These are phyloP conservation scores for Nemania sp. DNA, from an alignment of 2,329 filamentous ascomycete genomes.

Conservation along the genomic window DNA sequence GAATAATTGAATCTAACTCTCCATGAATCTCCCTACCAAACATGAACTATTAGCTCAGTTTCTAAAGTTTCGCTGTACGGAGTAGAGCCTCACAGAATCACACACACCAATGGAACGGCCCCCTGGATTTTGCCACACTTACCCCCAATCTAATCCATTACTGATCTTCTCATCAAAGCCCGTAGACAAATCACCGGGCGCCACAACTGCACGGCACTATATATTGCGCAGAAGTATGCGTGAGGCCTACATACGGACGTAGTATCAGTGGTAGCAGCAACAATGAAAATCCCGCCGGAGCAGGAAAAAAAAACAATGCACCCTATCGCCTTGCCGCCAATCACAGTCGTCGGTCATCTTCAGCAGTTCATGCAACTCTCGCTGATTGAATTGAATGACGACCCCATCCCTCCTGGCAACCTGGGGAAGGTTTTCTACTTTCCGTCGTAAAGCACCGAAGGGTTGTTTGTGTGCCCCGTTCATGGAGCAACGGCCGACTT, in stretches of 20 bases:
- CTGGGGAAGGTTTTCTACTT: no score
- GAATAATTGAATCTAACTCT: no score
- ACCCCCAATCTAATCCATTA: neutral
- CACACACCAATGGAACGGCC: no score
- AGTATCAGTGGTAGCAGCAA: neutral
- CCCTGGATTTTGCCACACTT: no score
- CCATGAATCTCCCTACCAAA: no score
- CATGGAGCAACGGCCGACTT: no score
- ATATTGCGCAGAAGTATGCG: neutral
- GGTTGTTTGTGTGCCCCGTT: no score
- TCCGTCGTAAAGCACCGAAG: no score
- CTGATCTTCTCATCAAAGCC: neutral
- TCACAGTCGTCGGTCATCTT: neutral
- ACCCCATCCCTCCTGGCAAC: no score
- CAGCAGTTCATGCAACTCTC: constrained; percentile 18
- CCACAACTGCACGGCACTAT: constrained; percentile 8
- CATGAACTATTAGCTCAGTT: no score
- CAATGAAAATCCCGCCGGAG: neutral
- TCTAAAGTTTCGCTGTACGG: no score
- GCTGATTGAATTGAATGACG: neutral
- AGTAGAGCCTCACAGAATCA: no score
- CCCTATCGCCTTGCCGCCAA: constrained; percentile 2
- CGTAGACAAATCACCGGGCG: constrained; percentile 12
- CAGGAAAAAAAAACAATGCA: neutral
- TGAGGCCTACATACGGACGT: neutral